These are phyloP conservation scores for Trichoderma polysporum DNA, from an alignment of 2,329 filamentous ascomycete genomes.

Conservation along the genomic window DNA sequence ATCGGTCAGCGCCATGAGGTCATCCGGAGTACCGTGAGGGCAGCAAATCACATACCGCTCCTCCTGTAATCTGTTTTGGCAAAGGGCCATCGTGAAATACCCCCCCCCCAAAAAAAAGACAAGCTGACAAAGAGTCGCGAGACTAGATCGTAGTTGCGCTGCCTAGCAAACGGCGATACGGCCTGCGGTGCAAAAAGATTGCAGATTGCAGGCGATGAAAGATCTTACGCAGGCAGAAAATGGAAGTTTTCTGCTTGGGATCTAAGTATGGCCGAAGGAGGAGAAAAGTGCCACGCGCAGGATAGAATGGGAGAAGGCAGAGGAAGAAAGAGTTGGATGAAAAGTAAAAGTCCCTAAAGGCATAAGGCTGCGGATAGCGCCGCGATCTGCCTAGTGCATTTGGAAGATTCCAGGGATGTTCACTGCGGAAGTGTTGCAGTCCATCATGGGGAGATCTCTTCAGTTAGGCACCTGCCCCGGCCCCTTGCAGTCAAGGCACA, in stretches of 20 bases:
- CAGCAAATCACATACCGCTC: conserved; percentile 64
- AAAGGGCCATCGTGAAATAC: conserved; percentile 70
- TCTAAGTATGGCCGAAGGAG: background rate
- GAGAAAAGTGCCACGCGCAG: background rate
- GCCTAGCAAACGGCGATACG: background rate
- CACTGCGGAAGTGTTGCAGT: too few species aligned
- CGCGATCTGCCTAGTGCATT: conserved; percentile 17
- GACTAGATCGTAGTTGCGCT: background rate
- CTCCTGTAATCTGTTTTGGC: conserved; percentile 82
- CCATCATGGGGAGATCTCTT: background rate
- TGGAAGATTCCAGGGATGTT: background rate
- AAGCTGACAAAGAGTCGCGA: background rate
- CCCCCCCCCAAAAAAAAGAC: background rate
- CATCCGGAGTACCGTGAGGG: background rate
- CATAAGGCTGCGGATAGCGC: conserved; percentile 17
- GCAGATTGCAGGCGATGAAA: background rate
- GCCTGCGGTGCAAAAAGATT: background rate
- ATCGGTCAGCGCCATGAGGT: background rate
- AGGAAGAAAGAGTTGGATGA: conserved; percentile 1
- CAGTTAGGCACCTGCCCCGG: background rate
- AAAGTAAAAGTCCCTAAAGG: background rate
- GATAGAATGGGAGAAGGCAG: background rate
- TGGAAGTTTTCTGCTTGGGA: background rate
- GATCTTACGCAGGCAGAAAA: background rate
- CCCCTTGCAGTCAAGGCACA: conserved; percentile 1